Evolutionary conservation across 2,329 filamentous ascomycete species (phyloP).

Genomic region (Aspergillus sp.): DNA sequence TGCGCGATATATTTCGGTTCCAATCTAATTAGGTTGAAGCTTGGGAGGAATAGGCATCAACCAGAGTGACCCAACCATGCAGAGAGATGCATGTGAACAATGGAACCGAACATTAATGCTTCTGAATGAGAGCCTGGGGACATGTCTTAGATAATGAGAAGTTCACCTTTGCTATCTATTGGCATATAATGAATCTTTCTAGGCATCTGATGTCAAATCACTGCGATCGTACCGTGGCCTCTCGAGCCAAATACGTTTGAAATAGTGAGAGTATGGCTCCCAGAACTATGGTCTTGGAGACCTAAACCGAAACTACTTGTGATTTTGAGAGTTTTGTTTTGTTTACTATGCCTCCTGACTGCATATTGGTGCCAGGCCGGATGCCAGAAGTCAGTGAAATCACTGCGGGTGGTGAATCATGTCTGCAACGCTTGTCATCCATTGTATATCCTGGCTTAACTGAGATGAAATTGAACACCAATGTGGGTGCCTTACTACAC

Average conservation of each 20-base stretch:
- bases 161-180: background rate
- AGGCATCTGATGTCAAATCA: background rate
- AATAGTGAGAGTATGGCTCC: background rate
- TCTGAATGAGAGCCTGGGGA: constrained; percentile 49
- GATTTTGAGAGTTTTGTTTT: background rate
- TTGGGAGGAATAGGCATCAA: constrained; percentile 29
- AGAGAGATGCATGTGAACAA: constrained; percentile 38
- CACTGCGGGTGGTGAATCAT: background rate
- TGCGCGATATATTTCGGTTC: background rate
- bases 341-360: background rate
- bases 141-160: constrained; percentile 37
- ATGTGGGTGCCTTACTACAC: background rate
- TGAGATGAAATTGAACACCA: background rate
- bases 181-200: background rate
- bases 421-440: background rate
- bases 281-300: background rate
- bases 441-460: background rate
- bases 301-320: background rate
- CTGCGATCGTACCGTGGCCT: background rate
- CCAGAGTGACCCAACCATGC: constrained; percentile 28
- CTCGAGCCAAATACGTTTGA: background rate
- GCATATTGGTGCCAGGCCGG: background rate
- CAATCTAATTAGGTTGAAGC: constrained; percentile 28
- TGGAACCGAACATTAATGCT: constrained; percentile 47
- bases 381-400: background rate